These are phyloP conservation scores for Berkeleyomyces rouxiae DNA, from an alignment of 2,329 filamentous ascomycete genomes.

Conservation along the genomic window DNA sequence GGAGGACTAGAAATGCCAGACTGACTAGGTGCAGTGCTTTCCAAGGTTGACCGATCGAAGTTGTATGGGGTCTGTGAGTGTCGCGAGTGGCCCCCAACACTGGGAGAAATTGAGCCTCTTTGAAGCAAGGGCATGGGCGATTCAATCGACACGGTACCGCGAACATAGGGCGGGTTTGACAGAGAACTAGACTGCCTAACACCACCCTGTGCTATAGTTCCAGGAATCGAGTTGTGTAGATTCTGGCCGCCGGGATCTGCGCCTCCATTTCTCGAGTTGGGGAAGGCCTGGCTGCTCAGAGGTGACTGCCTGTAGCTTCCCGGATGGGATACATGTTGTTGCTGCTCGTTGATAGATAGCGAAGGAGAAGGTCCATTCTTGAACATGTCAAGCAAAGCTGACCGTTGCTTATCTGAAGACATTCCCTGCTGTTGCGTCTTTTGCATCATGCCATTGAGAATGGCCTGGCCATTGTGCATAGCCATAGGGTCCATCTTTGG, in stretches of 20 bases:
- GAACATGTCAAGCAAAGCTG: slow-evolving; percentile 37
- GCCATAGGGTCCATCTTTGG: slow-evolving; percentile 9
- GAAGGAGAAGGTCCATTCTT: slow-evolving; percentile 22
- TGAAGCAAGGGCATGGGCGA: slow-evolving; percentile 6
- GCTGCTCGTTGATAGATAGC: slow-evolving; percentile 1
- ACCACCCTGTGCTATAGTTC: slow-evolving; percentile 12
- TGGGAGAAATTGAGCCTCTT: slow-evolving; percentile 11
- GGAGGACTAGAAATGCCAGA: slow-evolving; percentile 18
- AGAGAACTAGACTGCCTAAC: slow-evolving; percentile 7
- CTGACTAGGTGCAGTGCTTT: slow-evolving; percentile 12
- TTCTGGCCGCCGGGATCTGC: background rate
- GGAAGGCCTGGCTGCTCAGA: slow-evolving; percentile 8
- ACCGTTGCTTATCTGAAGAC: slow-evolving; percentile 25
- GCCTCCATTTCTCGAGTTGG: background rate
- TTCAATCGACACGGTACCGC: slow-evolving; percentile 10
- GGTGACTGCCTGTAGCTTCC: slow-evolving; percentile 13
- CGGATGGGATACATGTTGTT: slow-evolving; percentile 1
- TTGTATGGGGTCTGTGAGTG: slow-evolving; percentile 14
- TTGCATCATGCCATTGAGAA: slow-evolving; percentile 12
- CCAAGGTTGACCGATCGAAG: slow-evolving; percentile 9
- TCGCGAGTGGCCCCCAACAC: slow-evolving; percentile 11
- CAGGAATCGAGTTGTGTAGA: slow-evolving; percentile 9
- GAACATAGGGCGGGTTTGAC: slow-evolving; percentile 10
- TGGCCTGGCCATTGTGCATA: slow-evolving; percentile 11
- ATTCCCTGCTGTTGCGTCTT: slow-evolving; percentile 10